Evolutionary conservation across 208 protist species (phyloP), one percentile per base, ranked within the genome.

Genomic region (Trypanosoma vivax): DNA sequence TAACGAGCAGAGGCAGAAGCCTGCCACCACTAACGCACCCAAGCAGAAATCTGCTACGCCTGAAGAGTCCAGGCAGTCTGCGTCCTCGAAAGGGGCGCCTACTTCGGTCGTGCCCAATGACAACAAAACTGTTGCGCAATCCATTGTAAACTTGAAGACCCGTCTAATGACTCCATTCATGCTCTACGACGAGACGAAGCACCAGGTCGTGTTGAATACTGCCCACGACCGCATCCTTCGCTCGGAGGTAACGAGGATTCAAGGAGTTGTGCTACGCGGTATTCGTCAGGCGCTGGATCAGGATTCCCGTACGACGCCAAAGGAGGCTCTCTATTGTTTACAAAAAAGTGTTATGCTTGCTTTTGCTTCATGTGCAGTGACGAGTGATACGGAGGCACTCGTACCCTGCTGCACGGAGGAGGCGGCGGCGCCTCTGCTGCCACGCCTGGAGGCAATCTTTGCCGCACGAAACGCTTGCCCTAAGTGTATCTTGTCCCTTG

Each of bases 141-240:
- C 40, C n/a, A 46, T 70, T 7, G 50, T 73, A n/a, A 24, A 1
- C 23, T 70, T 73, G 38, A 81, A 79, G 46, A 50, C 55, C 29
- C 34, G 29, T 18, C 53, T 80, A 59, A 75, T 76, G 24, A 60
- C 79, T 0, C 79, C 79, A 9, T 83, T 76, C 46, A 74, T 79
- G 66, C 21, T 79, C 5, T 88, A 76, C 62, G 74, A 88, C 59
- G 37, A 47, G 10, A 52, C 30, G 28, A 33, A 60, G 10, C 47
- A 59, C 23, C 63, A 66, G 42, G 79, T 88, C 30, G 65, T 74
- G 4, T 19, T 57, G 13, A 83, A 88, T 48, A 62, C 67, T 41
- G 21, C 31, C 2, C 79, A 81, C 54, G 55, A 76, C 45, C 69
- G 75, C 29, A 14, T 53, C 10, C 31, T 63, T n/a, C 43, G 62